Evolutionary conservation across 2,329 filamentous ascomycete genomes (phyloP).

Genomic region (Penicillium corylophilum): DNA sequence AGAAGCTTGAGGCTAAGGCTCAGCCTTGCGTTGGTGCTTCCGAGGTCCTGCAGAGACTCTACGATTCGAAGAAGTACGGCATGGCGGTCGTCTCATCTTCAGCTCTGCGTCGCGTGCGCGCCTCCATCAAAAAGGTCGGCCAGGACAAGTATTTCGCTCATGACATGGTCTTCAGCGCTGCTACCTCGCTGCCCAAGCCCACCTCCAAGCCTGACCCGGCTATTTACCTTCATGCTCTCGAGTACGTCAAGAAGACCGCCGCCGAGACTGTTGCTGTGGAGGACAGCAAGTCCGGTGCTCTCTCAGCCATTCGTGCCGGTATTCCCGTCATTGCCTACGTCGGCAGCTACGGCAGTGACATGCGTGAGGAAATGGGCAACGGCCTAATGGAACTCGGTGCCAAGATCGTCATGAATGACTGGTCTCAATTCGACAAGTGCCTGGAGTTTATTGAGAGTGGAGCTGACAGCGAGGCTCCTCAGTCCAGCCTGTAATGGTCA

Average conservation of each 20-base stretch:
- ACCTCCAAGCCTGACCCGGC: conserved; percentile 89
- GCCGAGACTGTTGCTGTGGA: conserved; percentile 77
- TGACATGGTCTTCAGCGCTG: conserved; percentile 76
- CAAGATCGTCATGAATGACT: conserved; percentile 57
- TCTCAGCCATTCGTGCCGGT: conserved; percentile 71
- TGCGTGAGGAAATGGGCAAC: conserved; percentile 65
- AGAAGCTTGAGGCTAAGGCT: conserved; percentile 69
- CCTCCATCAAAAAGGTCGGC: conserved; percentile 74
- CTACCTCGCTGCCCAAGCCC: conserved; percentile 73
- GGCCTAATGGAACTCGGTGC: conserved; percentile 62
- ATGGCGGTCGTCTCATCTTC: conserved; percentile 80
- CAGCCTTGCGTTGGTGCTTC: conserved; percentile 68
- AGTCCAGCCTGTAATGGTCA: conserved; percentile 17
- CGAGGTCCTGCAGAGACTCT: conserved; percentile 65
- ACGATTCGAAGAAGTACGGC: conserved; percentile 62
- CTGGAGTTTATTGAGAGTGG: conserved; percentile 43
- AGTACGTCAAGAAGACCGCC: conserved; percentile 69
- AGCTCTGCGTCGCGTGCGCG: conserved; percentile 73
- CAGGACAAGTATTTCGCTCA: conserved; percentile 78
- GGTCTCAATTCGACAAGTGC: conserved; percentile 47
- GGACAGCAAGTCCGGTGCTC: conserved; percentile 82
- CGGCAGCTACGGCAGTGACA: conserved; percentile 66
- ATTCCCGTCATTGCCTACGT: conserved; percentile 85
- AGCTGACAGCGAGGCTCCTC: conserved; percentile 10
- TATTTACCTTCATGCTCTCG: conserved; percentile 77